Percentiles rank a stretch among this genome's conserved stretches.
phyloP scores from a whole-genome alignment of 345 rosid genomes.

The Diplotaxis tenuifolia region DNA sequence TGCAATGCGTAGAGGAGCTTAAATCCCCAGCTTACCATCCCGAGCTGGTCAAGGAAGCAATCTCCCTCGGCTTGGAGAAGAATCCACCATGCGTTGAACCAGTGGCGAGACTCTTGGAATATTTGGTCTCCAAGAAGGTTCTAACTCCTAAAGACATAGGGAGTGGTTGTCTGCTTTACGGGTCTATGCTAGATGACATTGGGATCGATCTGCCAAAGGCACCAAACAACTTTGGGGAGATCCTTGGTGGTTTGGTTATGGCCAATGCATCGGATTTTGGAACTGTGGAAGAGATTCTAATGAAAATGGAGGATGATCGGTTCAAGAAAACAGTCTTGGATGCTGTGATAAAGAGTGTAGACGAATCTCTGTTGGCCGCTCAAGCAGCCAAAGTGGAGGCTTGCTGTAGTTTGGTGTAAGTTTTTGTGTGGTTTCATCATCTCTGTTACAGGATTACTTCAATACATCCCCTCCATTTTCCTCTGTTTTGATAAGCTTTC shows the following conservation, averaged over 20 bases:
- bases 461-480: not conserved
- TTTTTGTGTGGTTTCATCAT: slow-evolving; percentile 1
- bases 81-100: slow-evolving; percentile 61
- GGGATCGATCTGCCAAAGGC: slow-evolving; percentile 87
- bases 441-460: not conserved
- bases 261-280: slow-evolving; percentile 52
- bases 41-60: slow-evolving; percentile 78
- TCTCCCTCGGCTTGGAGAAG: slow-evolving; percentile 68
- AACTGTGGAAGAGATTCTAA: slow-evolving; percentile 55
- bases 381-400: slow-evolving; percentile 59
- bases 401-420: slow-evolving; percentile 48
- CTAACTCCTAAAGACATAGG: slow-evolving; percentile 50
- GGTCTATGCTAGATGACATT: slow-evolving; percentile 69
- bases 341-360: slow-evolving; percentile 46
- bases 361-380: slow-evolving; percentile 44
- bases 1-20: slow-evolving; percentile 71
- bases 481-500: not conserved
- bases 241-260: slow-evolving; percentile 59
- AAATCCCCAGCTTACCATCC: slow-evolving; percentile 64
- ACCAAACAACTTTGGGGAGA: slow-evolving; percentile 69
- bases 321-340: slow-evolving; percentile 56
- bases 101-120: slow-evolving; percentile 50
- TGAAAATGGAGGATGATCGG: slow-evolving; percentile 59
- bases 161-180: slow-evolving; percentile 70
- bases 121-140: slow-evolving; percentile 50